Evolutionary conservation across 2,329 filamentous ascomycete genomes (phyloP), one percentile per base, ranked within the genome.

Genomic region (Pseudocercospora ulei): DNA sequence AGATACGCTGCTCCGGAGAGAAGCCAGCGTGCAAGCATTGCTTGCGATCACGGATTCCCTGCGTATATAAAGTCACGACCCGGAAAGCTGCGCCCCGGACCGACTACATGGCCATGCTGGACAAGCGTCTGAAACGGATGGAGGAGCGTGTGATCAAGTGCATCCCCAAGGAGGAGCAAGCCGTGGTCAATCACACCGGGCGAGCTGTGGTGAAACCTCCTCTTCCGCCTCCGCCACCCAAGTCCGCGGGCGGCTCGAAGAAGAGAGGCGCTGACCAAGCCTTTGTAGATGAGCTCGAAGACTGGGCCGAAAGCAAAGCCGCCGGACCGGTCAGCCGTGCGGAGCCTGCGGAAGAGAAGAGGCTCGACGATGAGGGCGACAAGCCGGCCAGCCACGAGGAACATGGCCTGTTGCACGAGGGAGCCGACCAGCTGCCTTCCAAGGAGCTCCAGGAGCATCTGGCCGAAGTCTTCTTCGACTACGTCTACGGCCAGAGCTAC

Each of bases 31-130:
- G 90, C 69, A 95, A 94, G 62, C 90, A 96, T 64, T 96, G 90
- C 58, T 70, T 92, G 43, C 76, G 87, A 40, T 93, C 88, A 35
- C 76, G 88, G 27, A 92, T 93, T 52, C 88, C 88, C 1, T 98
- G 90, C 59, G 87, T 96, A 3, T 98, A 96, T 71, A 96, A 96
- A 58, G 85, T 94, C 43, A 96, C 87, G 0, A 86, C 87, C 3
- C 74, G 90, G 44, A 96, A 96, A 62, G 86, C 88, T 1, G 86
- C 87, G 3, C 90, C 90, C 2, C 74, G 90, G 36, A 96, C 90
- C 11, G 90, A 96, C 62, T 96, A 96, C 62, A 96, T 96, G 90
- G 86, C 87, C 26, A 96, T 96, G 86, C 67, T 96, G 53, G 90
- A 96, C 64, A 95, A 94, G 64, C 75, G 90, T 37, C 63, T 96